Base-by-base conservation (phyloP, 2,329 filamentous ascomycete genomes). In the Trichoderma citrinoviride region DNA sequence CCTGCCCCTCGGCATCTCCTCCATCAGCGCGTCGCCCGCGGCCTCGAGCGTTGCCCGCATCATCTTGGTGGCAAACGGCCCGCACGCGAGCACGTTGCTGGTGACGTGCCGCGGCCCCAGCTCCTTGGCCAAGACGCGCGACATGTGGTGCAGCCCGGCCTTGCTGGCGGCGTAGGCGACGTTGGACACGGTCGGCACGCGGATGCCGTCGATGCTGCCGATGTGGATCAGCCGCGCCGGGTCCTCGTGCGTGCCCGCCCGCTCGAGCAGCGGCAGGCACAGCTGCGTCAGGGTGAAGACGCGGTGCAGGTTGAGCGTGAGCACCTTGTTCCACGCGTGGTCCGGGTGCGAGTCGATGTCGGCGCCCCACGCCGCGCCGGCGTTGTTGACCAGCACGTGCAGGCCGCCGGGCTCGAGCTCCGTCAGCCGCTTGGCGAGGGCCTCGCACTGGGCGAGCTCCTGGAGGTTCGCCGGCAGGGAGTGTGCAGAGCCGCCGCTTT, bases 21-120 rank as follows among this genome's bases (percentile, higher is more conserved):
- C 77, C 65, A 81, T 80, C 69, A 90, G 87, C 7, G 74, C 74
- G 5, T 85, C 83, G 54, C 82, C 79, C 65, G 82, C 83, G 40
- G 80, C 76, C 66, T 86, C 81, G 66, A 90, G 76, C 65, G 85
- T 86, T 21, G 81, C 82, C 64, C 81, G 82, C 86, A 88, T 88
- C 87, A 90, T 90, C 78, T 87, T 88, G 67, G 82, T 87, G 68
- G 87, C 81, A 67, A 90, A 90, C 3, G 89, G 89, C 3, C 90
- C 90, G 71, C 89, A 91, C 6, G 90, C 90, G 64, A 92, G 77
- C 3, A 87, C 86, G 73, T 92, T 92, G 67, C 79, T 83, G 41
- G 87, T 90, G 66, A 90, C 82, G 61, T 84, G 80, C 49, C 83
- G 71, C 64, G 82, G 83, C 0, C 87, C 87, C 40, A 90, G 76